A percentile compares a stretch with the other conserved stretches of the same genome.
Conservation (phyloP, 371 early-diverging fungal genomes). For the Blakeslea trispora region DNA sequence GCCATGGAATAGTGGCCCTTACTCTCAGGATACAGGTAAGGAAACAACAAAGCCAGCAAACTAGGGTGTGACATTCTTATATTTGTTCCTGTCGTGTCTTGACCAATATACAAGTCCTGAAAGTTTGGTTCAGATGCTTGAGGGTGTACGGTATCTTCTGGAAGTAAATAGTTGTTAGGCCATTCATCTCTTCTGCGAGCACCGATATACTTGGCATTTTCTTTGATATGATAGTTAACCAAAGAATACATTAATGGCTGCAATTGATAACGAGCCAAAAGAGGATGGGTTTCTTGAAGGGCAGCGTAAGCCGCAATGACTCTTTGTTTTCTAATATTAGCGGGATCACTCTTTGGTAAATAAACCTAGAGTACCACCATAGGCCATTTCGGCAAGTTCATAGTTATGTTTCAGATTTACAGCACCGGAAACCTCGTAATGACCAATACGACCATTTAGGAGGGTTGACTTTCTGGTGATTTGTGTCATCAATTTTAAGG, state of each 20-base stretch:
- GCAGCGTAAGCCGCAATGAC: background rate
- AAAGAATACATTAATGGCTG: conserved; percentile 4
- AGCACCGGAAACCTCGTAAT: conserved; percentile 1
- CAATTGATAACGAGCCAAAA: conserved; percentile 2
- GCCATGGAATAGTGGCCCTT: conserved; percentile 11
- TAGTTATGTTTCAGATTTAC: conserved; percentile 2
- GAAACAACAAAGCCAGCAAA: conserved; percentile 6
- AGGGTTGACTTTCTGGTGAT: conserved; percentile 3
- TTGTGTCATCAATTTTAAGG: conserved; percentile 5
- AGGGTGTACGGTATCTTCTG: background rate
- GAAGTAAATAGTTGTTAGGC: background rate
- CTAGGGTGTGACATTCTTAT: background rate
- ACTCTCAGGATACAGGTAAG: background rate
- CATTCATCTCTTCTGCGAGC: background rate
- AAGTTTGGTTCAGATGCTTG: conserved; percentile 4
- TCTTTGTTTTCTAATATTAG: background rate
- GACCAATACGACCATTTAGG: background rate
- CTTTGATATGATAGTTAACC: conserved; percentile 8
- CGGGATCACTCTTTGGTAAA: background rate
- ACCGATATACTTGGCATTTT: conserved; percentile 5
- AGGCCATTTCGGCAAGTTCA: conserved; percentile 12
- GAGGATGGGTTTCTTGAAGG: background rate
- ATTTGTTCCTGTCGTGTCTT: background rate
- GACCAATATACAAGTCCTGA: background rate
- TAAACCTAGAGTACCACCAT: conserved; percentile 6